phyloP scores from a whole-genome alignment of 2,329 filamentous ascomycete genomes.

The Aspergillus bombycis region DNA sequence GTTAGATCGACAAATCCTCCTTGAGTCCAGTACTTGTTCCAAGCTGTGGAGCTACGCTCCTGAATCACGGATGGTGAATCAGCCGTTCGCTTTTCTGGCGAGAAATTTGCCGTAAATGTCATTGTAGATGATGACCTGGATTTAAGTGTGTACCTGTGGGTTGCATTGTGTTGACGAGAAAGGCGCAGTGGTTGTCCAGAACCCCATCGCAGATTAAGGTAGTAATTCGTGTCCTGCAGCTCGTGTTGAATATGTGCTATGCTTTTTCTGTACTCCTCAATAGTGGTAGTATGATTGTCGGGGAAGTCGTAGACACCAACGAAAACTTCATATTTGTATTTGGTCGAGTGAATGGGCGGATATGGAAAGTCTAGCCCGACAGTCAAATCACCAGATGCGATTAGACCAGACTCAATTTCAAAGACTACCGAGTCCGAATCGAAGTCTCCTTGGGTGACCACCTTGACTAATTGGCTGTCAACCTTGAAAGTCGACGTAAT shows the following conservation, averaged over 20 bases:
- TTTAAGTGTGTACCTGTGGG: slow-evolving; percentile 13
- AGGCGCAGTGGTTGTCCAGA: slow-evolving; percentile 2
- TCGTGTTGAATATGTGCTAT: slow-evolving; percentile 11
- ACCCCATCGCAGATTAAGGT: slow-evolving; percentile 14
- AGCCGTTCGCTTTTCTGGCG: neutral
- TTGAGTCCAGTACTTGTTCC: slow-evolving; percentile 17
- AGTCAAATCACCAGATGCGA: slow-evolving; percentile 9
- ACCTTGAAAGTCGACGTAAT: slow-evolving; percentile 17
- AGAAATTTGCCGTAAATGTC: slow-evolving; percentile 16
- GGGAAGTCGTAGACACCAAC: slow-evolving; percentile 17
- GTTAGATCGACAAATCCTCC: slow-evolving; percentile 20
- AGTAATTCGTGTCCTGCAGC: slow-evolving; percentile 18
- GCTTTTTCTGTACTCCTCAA: neutral
- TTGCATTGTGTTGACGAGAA: neutral
- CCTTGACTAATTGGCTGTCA: slow-evolving; percentile 8
- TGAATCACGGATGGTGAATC: neutral
- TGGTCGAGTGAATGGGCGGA: slow-evolving; percentile 17
- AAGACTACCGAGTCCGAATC: slow-evolving; percentile 13
- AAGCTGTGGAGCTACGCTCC: neutral
- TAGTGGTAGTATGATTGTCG: slow-evolving; percentile 12
- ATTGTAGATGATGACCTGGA: neutral
- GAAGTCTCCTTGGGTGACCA: slow-evolving; percentile 17
- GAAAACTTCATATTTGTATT: slow-evolving; percentile 21
- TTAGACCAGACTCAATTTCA: slow-evolving; percentile 5
- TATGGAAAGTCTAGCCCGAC: slow-evolving; percentile 20